These are phyloP conservation scores for Pyricularia pennisetigena DNA, from an alignment of 2,329 filamentous ascomycete genomes.

Conservation along the genomic window DNA sequence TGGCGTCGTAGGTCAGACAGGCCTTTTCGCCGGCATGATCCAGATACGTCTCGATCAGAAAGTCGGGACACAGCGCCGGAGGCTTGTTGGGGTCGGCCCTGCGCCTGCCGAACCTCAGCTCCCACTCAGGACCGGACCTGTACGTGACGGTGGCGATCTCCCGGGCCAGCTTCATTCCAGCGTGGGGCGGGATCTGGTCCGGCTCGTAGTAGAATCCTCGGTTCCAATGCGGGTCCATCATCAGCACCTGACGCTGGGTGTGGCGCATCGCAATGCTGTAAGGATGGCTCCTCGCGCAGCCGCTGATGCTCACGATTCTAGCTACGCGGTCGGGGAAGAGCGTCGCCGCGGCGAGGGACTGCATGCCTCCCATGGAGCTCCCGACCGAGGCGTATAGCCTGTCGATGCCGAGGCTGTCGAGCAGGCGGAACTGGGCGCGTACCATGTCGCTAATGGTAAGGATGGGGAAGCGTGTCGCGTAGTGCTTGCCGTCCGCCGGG, in stretches of 20 bases:
- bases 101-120: conserved; percentile 81
- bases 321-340: conserved; percentile 75
- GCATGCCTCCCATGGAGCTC: conserved; percentile 98
- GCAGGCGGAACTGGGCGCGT: conserved; percentile 79
- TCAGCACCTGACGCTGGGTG: conserved; percentile 91
- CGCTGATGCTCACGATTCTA: conserved; percentile 79
- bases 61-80: conserved; percentile 92
- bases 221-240: conserved; percentile 98
- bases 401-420: conserved; percentile 67
- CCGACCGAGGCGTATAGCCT: conserved; percentile 88
- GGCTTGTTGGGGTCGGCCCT: conserved; percentile 79
- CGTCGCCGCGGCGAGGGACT: conserved; percentile 78
- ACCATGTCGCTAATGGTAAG: conserved; percentile 98
- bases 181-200: conserved; percentile 75
- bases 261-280: conserved; percentile 99
- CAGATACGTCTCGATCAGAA: conserved; percentile 94
- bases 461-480: conserved; percentile 92
- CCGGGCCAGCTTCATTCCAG: conserved; percentile 94
- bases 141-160: conserved; percentile 98
- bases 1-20: conserved; percentile 91
- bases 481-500: conserved; percentile 76
- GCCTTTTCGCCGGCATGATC: conserved; percentile 98
- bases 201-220: conserved; percentile 76
- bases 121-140: conserved; percentile 93
- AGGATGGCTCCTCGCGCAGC: conserved; percentile 87